Base-by-base conservation (phyloP, 2,329 filamentous ascomycete species). In the Cladosporium sp. region DNA sequence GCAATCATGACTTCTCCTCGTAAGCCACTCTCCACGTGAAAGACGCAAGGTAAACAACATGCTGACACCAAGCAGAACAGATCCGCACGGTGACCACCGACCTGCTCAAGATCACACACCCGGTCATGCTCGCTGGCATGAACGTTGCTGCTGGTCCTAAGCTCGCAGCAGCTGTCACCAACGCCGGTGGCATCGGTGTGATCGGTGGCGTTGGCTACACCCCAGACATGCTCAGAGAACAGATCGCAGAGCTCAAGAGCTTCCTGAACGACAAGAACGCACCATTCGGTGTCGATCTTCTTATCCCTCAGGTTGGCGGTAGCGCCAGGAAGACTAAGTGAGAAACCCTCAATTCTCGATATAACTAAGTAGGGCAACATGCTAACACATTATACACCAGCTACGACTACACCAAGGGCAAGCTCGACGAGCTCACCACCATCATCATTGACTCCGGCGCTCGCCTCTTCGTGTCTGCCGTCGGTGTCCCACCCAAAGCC, bases 341-440 rank as follows among this genome's bases (percentile, higher is more conserved):
- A 68, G 80, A 63, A 11, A 30, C 3, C 14, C 34, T 21, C 30
- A 30, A 2, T 30, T 24, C n/a, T 34, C 15, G 11, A 21, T 15
- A 34, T 18, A 2, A 18, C 34, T 28, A 21, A 30, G n/a, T 1
- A 34, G 6, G 10, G 38, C 24, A n/a, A 18, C 26, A 52, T 47
- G 41, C 66, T 74, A 18, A 70, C 62, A 59, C 26, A 30, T 44
- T 65, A 5, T 36, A 58, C 59, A 63, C 51, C 75, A 97, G 94
- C 88, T 97, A 98, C 82, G 95, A 99, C 82, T 99, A 99, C 85
- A 99, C 95, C 77, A 98, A 99, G 86, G 95, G 95, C 80, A 98
- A 98, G 84, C 91, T 99, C 69, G 85, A 92, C 79, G 91, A 94
- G 79, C 88, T 99, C 66, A 81, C 96, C 78, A 90, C 93, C 78